Conservation (phyloP, 768 basidiomycete species). For the Pisolithus microcarpus region DNA sequence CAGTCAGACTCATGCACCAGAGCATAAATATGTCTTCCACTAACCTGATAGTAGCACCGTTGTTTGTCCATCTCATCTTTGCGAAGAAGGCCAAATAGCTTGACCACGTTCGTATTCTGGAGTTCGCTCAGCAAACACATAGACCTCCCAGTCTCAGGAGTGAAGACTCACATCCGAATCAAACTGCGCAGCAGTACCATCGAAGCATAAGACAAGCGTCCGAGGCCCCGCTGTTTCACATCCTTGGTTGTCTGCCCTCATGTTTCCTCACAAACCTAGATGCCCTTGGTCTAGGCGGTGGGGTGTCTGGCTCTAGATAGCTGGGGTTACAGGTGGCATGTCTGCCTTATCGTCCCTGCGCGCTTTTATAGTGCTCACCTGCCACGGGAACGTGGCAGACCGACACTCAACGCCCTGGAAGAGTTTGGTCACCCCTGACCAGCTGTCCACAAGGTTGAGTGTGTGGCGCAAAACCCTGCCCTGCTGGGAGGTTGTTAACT, state of each 20-base stretch:
- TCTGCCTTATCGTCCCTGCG: too few species aligned
- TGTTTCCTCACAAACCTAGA: not conserved
- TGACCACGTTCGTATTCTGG: constrained; percentile 64
- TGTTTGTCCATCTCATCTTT: constrained; percentile 49
- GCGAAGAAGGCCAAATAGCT: constrained; percentile 59
- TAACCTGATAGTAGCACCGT: constrained; percentile 66
- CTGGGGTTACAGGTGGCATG: too few species aligned
- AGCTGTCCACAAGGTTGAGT: too few species aligned
- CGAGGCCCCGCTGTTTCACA: constrained; percentile 22
- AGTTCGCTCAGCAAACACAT: not conserved
- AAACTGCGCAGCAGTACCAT: constrained; percentile 56
- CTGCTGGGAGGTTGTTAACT: too few species aligned
- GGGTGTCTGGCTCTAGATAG: too few species aligned
- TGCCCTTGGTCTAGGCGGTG: too few species aligned
- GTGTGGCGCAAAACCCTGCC: too few species aligned
- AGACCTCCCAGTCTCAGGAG: not conserved
- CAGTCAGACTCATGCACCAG: not conserved
- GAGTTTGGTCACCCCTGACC: not conserved
- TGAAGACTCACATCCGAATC: constrained; percentile 33
- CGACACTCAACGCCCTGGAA: not conserved
- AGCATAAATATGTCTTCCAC: not conserved
- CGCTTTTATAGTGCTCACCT: not conserved
- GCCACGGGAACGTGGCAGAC: not conserved
- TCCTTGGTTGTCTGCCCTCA: not conserved
- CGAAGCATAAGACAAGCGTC: constrained; percentile 60